A percentile compares a stretch with the other conserved stretches of the same genome.
Evolutionary conservation across 805 yeast genomes (phyloP).

Genomic region (Ogataea glucozyma): DNA sequence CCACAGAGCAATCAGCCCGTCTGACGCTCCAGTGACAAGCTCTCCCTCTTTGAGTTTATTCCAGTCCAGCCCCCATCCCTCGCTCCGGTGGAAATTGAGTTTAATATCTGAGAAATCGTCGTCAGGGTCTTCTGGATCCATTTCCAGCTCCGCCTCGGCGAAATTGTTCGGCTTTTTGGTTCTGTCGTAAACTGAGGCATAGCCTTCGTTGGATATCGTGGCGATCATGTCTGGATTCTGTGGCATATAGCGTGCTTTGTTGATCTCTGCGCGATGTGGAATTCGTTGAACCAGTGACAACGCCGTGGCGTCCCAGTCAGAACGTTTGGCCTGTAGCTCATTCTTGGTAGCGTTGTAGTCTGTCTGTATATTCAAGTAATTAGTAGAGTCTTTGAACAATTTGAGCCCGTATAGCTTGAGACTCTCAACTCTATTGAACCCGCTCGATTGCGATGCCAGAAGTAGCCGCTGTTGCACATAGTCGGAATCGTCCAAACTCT

Average conservation of each 20-base stretch:
- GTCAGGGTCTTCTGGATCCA: constrained; percentile 13
- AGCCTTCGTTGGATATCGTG: constrained; percentile 66
- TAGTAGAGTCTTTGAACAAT: constrained; percentile 14
- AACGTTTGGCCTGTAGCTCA: constrained; percentile 30
- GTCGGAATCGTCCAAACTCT: constrained; percentile 25
- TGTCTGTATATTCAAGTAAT: constrained; percentile 26
- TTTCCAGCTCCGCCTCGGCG: constrained; percentile 35
- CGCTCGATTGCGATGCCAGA: constrained; percentile 65
- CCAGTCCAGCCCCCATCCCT: constrained; percentile 78
- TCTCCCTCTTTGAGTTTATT: constrained; percentile 61
- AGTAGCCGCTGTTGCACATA: constrained; percentile 45
- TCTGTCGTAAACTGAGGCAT: constrained; percentile 69
- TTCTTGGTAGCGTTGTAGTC: constrained; percentile 40
- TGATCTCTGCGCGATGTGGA: constrained; percentile 71
- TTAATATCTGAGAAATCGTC: constrained; percentile 29
- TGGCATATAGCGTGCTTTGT: constrained; percentile 73
- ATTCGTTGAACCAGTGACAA: constrained; percentile 50
- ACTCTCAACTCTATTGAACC: constrained; percentile 37
- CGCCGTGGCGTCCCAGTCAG: constrained; percentile 14
- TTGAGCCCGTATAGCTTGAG: constrained; percentile 24
- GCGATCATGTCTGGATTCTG: constrained; percentile 85
- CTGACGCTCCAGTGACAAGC: constrained; percentile 60
- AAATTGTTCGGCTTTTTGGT: constrained; percentile 67
- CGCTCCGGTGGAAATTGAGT: constrained; percentile 41
- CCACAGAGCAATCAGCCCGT: constrained; percentile 66